Percentiles rank a stretch among this genome's conserved stretches.
These are phyloP conservation scores for Orbilia javanica DNA, from an alignment of 2,329 filamentous ascomycete genomes.

Conservation along the genomic window DNA sequence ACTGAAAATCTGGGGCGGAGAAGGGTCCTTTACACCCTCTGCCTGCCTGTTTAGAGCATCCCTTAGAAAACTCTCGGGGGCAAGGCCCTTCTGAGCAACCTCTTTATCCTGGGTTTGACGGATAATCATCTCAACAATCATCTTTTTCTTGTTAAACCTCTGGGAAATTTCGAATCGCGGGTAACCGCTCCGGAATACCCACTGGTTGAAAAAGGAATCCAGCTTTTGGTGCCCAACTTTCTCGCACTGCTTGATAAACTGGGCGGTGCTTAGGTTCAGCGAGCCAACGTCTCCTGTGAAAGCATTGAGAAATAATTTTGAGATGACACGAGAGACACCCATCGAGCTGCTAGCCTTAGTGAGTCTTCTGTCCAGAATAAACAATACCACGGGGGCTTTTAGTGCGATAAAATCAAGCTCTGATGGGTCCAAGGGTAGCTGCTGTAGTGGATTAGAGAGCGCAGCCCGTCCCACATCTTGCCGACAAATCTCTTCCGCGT, in stretches of 20 bases:
- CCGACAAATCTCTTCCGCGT: constrained; percentile 84
- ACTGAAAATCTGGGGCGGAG: constrained; percentile 72
- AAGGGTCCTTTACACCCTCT: constrained; percentile 10
- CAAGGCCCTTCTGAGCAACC: constrained; percentile 72
- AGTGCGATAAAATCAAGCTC: constrained; percentile 90
- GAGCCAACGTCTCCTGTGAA: constrained; percentile 82
- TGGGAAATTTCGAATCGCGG: constrained; percentile 88
- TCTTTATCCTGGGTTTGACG: constrained; percentile 77
- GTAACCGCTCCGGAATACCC: constrained; percentile 89
- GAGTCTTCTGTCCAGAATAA: constrained; percentile 90
- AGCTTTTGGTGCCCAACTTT: constrained; percentile 88
- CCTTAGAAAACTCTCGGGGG: constrained; percentile 78
- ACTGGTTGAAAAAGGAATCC: constrained; percentile 92
- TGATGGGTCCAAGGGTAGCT: constrained; percentile 77
- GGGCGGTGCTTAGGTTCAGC: constrained; percentile 77
- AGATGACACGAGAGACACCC: constrained; percentile 86
- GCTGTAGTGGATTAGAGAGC: constrained; percentile 71
- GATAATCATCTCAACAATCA: constrained; percentile 92
- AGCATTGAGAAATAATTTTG: constrained; percentile 85
- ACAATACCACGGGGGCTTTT: constrained; percentile 90
- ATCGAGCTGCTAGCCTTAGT: constrained; percentile 87
- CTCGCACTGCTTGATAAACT: constrained; percentile 86
- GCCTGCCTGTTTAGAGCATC: constrained; percentile 77
- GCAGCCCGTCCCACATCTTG: constrained; percentile 76
- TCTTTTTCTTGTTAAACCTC: constrained; percentile 95